phyloP scores from a whole-genome alignment of 257 asterid species.

The Nicotiana tabacum region DNA sequence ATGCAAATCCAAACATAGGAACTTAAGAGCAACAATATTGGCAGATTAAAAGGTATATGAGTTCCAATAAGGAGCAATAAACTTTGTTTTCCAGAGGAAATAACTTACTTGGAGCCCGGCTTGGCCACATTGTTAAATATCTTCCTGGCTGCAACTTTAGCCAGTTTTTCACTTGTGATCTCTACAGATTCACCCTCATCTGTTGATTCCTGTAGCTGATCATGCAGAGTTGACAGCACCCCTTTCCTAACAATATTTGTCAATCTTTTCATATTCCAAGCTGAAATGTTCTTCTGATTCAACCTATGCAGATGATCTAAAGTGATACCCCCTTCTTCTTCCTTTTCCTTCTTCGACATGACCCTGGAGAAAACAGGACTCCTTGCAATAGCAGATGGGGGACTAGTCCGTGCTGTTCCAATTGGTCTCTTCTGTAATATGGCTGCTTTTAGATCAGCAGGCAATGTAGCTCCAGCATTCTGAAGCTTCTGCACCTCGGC shows the following conservation, averaged over 20 bases:
- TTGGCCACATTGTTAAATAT: slow-evolving; percentile 68
- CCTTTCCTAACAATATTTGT: slow-evolving; percentile 55
- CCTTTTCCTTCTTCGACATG: slow-evolving; percentile 48
- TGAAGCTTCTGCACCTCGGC: slow-evolving; percentile 67
- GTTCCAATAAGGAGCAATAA: background rate
- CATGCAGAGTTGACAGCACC: slow-evolving; percentile 62
- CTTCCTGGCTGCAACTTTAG: slow-evolving; percentile 73
- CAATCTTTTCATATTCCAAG: slow-evolving; percentile 93
- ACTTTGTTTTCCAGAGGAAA: background rate
- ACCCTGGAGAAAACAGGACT: slow-evolving; percentile 40
- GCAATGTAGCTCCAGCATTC: slow-evolving; percentile 68
- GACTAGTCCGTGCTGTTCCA: slow-evolving; percentile 53
- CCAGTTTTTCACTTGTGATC: slow-evolving; percentile 66
- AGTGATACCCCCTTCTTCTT: slow-evolving; percentile 36
- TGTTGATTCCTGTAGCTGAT: slow-evolving; percentile 44
- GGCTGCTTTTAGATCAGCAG: slow-evolving; percentile 54
- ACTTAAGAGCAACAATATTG: background rate
- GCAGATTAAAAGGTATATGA: background rate
- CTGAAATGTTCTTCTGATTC: slow-evolving; percentile 73
- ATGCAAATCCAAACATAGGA: too few relatives aligned
- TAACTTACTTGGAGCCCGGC: slow-evolving; percentile 57
- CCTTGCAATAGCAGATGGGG: slow-evolving; percentile 29
- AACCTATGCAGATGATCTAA: slow-evolving; percentile 69
- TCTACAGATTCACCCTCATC: slow-evolving; percentile 58
- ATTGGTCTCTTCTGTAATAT: slow-evolving; percentile 34